phyloP scores from a whole-genome alignment of 2,329 filamentous ascomycete species.

The Fusarium decemcellulare region DNA sequence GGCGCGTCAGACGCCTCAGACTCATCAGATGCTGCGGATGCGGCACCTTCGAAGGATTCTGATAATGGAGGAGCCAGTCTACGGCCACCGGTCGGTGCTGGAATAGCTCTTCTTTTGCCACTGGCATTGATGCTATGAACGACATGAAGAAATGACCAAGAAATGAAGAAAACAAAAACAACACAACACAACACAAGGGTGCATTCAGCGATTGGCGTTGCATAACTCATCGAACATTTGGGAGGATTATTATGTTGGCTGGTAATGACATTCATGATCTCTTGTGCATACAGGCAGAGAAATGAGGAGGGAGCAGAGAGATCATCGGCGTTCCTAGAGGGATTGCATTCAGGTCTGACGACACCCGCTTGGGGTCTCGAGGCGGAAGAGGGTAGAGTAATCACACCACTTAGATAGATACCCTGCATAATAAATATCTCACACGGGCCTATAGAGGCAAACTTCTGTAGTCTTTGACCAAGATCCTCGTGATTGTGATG shows the following conservation, averaged over 20 bases:
- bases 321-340: neutral
- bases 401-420: constrained; percentile 14
- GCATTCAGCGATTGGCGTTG: constrained; percentile 32
- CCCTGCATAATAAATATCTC: constrained; percentile 7
- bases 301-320: neutral
- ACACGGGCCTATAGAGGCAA: neutral
- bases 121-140: constrained; percentile 31
- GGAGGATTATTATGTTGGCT: constrained; percentile 19
- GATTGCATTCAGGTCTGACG: constrained; percentile 12
- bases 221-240: constrained; percentile 7
- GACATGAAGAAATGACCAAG: neutral
- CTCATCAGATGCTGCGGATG: constrained; percentile 1
- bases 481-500: neutral
- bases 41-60: constrained; percentile 20
- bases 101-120: constrained; percentile 28
- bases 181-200: neutral
- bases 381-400: constrained; percentile 1
- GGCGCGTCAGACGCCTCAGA: constrained; percentile 1
- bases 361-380: constrained; percentile 7
- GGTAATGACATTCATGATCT: constrained; percentile 24
- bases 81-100: constrained; percentile 14
- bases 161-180: neutral
- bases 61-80: constrained; percentile 17
- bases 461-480: neutral
- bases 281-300: constrained; percentile 2